Evolutionary conservation across 345 rosid species (phyloP).

Genomic region (Salix purpurea): DNA sequence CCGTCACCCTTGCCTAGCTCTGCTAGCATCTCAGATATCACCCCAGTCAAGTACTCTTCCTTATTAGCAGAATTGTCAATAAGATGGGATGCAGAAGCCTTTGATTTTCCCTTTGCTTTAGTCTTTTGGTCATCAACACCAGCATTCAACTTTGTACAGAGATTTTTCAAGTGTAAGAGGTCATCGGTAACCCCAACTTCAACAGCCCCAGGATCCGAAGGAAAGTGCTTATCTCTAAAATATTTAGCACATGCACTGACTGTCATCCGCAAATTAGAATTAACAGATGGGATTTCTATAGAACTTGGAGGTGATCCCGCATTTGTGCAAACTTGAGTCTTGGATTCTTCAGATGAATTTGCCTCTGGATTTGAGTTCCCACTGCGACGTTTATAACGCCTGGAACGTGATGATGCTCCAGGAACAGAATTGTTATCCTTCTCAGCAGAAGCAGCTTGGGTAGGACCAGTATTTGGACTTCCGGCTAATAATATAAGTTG

Average conservation of each 20-base stretch:
- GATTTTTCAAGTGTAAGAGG: conserved; percentile 77
- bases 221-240: conserved; percentile 82
- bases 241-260: conserved; percentile 88
- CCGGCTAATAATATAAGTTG: conserved; percentile 78
- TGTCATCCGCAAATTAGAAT: conserved; percentile 58
- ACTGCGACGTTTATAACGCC: conserved; percentile 84
- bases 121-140: conserved; percentile 81
- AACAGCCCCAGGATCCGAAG: conserved; percentile 61
- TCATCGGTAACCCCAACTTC: conserved; percentile 95
- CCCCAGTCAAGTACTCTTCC: conserved; percentile 77
- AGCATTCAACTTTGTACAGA: conserved; percentile 66
- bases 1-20: conserved; percentile 96
- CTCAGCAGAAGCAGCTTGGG: conserved; percentile 53
- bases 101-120: conserved; percentile 84
- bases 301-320: conserved; percentile 66
- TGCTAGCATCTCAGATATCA: conserved; percentile 73
- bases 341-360: conserved; percentile 57
- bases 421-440: conserved; percentile 70
- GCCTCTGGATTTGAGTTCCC: conserved; percentile 65
- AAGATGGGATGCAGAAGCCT: conserved; percentile 54
- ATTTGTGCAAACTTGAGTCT: conserved; percentile 46
- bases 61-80: conserved; percentile 58
- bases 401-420: conserved; percentile 70
- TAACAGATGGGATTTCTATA: conserved; percentile 58
- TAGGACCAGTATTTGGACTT: conserved; percentile 38